These are phyloP conservation scores for Talaromyces islandicus DNA, from an alignment of 2,329 filamentous ascomycete species.

Conservation along the genomic window DNA sequence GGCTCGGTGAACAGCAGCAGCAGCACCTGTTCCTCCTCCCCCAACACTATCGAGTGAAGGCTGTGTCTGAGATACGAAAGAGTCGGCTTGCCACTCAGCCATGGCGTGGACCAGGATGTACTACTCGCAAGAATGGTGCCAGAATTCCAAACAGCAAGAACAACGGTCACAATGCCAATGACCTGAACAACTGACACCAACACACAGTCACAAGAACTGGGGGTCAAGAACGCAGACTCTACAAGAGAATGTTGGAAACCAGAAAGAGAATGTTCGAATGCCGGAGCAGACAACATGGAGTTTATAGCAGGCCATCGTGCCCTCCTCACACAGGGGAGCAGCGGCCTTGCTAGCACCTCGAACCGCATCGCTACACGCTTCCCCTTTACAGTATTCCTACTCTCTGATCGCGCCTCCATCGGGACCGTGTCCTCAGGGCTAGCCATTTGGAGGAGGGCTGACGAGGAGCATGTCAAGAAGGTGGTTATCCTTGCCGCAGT, in stretches of 20 bases:
- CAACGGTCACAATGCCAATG: constrained; percentile 30
- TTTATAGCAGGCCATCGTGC: constrained; percentile 33
- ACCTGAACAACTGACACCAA: constrained; percentile 23
- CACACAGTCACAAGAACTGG: constrained; percentile 24
- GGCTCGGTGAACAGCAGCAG: constrained; percentile 25
- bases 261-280: constrained; percentile 36
- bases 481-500: constrained; percentile 27
- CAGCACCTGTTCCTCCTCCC: background rate
- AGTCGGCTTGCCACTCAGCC: constrained; percentile 37
- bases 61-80: constrained; percentile 29
- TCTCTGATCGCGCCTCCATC: constrained; percentile 20
- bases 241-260: constrained; percentile 39
- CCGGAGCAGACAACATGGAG: constrained; percentile 34
- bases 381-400: constrained; percentile 32
- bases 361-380: constrained; percentile 21
- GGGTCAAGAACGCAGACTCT: constrained; percentile 32
- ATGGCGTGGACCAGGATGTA: constrained; percentile 29
- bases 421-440: constrained; percentile 22
- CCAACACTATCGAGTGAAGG: constrained; percentile 29
- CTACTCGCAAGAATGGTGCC: constrained; percentile 34
- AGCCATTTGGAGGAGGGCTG: constrained; percentile 24
- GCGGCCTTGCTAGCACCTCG: constrained; percentile 28
- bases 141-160: constrained; percentile 30
- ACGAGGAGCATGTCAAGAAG: constrained; percentile 23
- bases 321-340: constrained; percentile 23